Conservation (phyloP, 2,329 filamentous ascomycete genomes). For the Neonectria punicea region DNA sequence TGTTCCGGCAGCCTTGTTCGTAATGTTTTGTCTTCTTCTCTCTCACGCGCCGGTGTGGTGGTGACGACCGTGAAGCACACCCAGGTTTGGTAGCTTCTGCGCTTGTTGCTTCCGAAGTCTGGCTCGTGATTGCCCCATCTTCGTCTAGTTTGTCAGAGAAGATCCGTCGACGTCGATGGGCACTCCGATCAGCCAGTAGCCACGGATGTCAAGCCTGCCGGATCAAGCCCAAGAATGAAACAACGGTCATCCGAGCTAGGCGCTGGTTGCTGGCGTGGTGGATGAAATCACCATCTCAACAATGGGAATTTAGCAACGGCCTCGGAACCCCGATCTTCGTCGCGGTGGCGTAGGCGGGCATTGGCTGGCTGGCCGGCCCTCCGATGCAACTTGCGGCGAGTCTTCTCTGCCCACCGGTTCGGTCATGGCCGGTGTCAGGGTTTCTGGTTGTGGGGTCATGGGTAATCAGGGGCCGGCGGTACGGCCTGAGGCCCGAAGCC, state of each 20-base stretch:
- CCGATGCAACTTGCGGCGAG: slow-evolving; percentile 24
- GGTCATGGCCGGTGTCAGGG: slow-evolving; percentile 14
- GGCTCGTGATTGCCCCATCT: too few relatives aligned
- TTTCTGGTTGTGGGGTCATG: neutral
- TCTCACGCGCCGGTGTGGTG: slow-evolving; percentile 4
- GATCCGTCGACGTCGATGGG: neutral
- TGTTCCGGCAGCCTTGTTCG: too few relatives aligned
- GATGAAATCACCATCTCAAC: slow-evolving; percentile 29
- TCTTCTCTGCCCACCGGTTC: slow-evolving; percentile 25
- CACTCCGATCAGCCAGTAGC: neutral
- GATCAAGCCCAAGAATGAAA: slow-evolving; percentile 1
- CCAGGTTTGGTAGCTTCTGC: neutral
- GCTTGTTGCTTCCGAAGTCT: neutral
- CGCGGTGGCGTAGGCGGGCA: slow-evolving; percentile 21
- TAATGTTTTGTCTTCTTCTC: neutral
- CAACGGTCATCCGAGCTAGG: neutral
- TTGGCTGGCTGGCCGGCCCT: slow-evolving; percentile 22
- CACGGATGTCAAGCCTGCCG: neutral
- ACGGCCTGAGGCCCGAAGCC: neutral
- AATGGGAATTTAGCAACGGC: slow-evolving; percentile 38
- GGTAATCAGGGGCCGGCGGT: neutral
- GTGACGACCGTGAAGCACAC: slow-evolving; percentile 11
- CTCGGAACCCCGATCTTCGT: slow-evolving; percentile 39
- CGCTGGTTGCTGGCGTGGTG: slow-evolving; percentile 11
- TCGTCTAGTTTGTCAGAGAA: neutral